Base-by-base conservation (phyloP, 78 protist genomes). In the Dictyostelium discoideum region DNA sequence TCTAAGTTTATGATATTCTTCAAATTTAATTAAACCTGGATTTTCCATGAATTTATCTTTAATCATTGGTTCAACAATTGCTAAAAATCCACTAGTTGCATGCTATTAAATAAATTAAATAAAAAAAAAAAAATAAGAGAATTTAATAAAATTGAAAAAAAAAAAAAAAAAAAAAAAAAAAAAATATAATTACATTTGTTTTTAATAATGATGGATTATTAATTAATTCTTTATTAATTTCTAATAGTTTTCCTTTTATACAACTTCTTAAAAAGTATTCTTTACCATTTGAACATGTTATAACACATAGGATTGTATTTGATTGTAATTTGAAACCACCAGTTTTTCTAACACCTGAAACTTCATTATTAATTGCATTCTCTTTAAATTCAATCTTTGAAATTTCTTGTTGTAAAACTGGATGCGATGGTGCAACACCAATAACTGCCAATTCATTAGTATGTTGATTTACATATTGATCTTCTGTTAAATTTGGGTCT, bases 341-440 rank as follows among this genome's bases (percentile, higher is more conserved):
- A 22, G 26, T 82, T 46, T 90, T 90, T 22, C 57, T 48, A 3
- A 83, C 74, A n/a, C 94, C 94, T 16, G 42, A 50, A 4, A 81
- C 46, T 9, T 48, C 65, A 10, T 65, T 82, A 29, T 90, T 90
- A 0, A 63, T 16, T 20, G 48, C n/a, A 22, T 32, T 73, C 1
- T 46, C 76, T 63, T 29, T 40, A 32, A 80, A 81, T 50, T 80
- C 87, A 10, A 89, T 72, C 37, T 67, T 90, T 6, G 29, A 18
- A 14, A 90, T 82, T 1, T 26, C 57, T 60, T 90, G 69, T 63
- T 63, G 37, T 8, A 90, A 18, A 5, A 26, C 72, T 44, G 94
- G 94, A 48, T 90, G 94, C 11, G 84, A 63, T 13, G 86, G 94
- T 65, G 94, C 94, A 10, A 90, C 1, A 20, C 94, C 94, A 82